Percentiles rank a stretch among this genome's conserved stretches.
Conservation (phyloP, 2,329 filamentous ascomycete genomes). For the Sporothrix euskadiensis region DNA sequence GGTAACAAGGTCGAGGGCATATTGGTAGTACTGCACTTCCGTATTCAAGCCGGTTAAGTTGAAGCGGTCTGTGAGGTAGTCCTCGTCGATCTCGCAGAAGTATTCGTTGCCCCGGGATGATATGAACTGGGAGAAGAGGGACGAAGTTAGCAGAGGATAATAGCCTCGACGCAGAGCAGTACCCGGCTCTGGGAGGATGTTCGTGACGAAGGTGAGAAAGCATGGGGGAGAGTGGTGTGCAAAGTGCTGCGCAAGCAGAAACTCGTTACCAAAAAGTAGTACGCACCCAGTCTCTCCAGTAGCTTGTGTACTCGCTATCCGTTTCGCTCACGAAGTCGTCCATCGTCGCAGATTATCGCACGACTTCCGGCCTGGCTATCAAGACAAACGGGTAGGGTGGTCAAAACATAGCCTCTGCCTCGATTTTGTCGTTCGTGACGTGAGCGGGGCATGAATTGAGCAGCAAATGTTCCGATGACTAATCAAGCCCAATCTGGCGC, state of each 20-base stretch:
- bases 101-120: conserved; percentile 98
- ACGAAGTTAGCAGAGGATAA: conserved; percentile 22
- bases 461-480: not conserved
- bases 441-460: not conserved
- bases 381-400: too few species aligned
- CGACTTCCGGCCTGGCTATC: not conserved
- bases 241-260: not conserved
- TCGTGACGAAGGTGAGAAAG: not conserved
- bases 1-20: conserved; percentile 94
- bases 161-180: not conserved
- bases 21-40: conserved; percentile 98
- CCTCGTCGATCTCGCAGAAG: conserved; percentile 99
- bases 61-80: conserved; percentile 97
- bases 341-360: conserved; percentile 56
- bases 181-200: not conserved
- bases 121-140: conserved; percentile 72
- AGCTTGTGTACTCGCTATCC: conserved; percentile 98
- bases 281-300: conserved; percentile 99
- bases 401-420: not conserved
- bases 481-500: not conserved
- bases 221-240: not conserved
- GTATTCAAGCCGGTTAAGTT: conserved; percentile 96
- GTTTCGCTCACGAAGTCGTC: conserved; percentile 98
- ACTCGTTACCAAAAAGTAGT: not conserved
- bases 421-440: not conserved